phyloP scores from a whole-genome alignment of 225 moss, liverwort and hornwort species.

The Neckera pumila region DNA sequence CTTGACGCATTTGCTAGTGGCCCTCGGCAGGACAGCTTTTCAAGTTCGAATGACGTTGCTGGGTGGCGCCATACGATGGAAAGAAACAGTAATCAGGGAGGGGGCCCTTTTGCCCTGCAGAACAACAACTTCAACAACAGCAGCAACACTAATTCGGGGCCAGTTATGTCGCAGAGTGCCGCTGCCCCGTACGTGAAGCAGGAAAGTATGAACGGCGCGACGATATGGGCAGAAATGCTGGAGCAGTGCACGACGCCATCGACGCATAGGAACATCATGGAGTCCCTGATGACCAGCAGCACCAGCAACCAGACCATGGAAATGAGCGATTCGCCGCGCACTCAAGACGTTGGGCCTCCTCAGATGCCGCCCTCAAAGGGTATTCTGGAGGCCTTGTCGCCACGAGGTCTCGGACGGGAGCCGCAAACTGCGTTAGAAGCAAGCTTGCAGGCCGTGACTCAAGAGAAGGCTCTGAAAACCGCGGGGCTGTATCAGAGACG shows the following conservation, averaged over 20 bases:
- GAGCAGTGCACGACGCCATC: slow-evolving; percentile 33
- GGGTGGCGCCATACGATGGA: slow-evolving; percentile 30
- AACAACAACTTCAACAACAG: not conserved
- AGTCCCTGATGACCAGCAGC: slow-evolving; percentile 22
- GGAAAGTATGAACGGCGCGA: slow-evolving; percentile 34
- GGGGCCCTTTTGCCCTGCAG: not conserved
- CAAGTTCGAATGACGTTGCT: slow-evolving; percentile 9
- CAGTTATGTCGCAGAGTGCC: not conserved
- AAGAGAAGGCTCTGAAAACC: slow-evolving; percentile 51
- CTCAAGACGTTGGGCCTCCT: slow-evolving; percentile 8
- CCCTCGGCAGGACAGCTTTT: slow-evolving; percentile 11
- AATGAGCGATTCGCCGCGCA: not conserved
- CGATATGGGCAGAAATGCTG: slow-evolving; percentile 47
- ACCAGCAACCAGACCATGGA: slow-evolving; percentile 14
- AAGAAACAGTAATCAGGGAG: slow-evolving; percentile 1
- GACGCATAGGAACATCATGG: slow-evolving; percentile 20
- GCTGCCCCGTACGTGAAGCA: slow-evolving; percentile 31
- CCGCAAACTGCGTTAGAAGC: slow-evolving; percentile 74
- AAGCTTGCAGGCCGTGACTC: slow-evolving; percentile 65
- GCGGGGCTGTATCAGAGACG: slow-evolving; percentile 29
- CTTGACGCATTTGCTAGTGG: slow-evolving; percentile 14
- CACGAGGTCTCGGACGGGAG: slow-evolving; percentile 64
- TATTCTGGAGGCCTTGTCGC: slow-evolving; percentile 65
- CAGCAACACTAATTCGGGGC: not conserved
- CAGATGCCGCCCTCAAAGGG: slow-evolving; percentile 48